Evolutionary conservation across 768 basidiomycete genomes (phyloP), one percentile per base, ranked within the genome.

Genomic region (Amanita pseudoporphyria): DNA sequence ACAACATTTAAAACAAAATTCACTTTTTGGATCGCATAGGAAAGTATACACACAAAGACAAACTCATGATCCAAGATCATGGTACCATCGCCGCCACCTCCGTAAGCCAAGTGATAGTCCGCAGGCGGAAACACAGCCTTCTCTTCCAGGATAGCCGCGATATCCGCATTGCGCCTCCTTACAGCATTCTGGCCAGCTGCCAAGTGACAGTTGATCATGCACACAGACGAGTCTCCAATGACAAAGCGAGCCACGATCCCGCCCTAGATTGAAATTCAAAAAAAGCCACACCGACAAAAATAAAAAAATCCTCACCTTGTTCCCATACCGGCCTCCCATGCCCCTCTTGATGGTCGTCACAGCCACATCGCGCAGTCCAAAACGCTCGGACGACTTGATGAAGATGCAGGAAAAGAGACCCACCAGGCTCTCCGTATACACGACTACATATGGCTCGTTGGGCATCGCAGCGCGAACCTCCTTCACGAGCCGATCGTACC

Each of bases 171-270:
- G 14, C 95, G 76, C 53, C 86, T 74, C 1, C 86, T 77, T 14
- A 86, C 77, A 44, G 87, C 85, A 49, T 78, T 76, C 59, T 97
- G 94, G 1, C 95, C 95, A 5, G 91, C 90, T n/a, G 94, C 95
- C 52, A 99, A 77, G 72, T 99, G 95, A 56, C 88, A 92, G 66
- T 99, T 99, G 68, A 98, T 81, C 59, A 96, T 86, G 66, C 95
- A 98, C 12, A 97, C 62, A 0, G 90, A 94, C 1, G 93, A 87
- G 63, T 97, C 92, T 52, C 92, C 92, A 39, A 98, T 74, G 6
- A 93, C 78, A 53, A 96, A 82, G 16, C 94, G 80, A 3, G 87
- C 79, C n/a, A 93, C 77, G 54, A 96, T 93, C 0, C 84, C 93
- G 7, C 93, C 93, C 88, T 93, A 57, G 9, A 49, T 9, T 45